Conservation (phyloP, 78 protist genomes). For the Chrysochromulina parva region DNA sequence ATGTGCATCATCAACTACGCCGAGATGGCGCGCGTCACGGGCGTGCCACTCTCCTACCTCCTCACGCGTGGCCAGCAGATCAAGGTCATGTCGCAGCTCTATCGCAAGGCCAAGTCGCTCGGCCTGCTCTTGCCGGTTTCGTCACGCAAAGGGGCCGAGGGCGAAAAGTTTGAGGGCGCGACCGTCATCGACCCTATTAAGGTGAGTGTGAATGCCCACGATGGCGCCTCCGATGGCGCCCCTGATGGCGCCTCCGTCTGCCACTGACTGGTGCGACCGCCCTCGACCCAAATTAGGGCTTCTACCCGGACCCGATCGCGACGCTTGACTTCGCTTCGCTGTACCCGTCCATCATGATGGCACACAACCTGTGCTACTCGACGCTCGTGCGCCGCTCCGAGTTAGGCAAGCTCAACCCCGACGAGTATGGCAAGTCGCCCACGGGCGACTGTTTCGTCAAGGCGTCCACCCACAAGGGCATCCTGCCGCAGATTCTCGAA, state of each 20-base stretch:
- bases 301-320: slow-evolving; percentile 83
- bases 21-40: slow-evolving; percentile 99
- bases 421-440: slow-evolving; percentile 53
- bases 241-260: too few species aligned
- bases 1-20: slow-evolving; percentile 92
- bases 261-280: too few species aligned
- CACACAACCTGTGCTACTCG: slow-evolving; percentile 98
- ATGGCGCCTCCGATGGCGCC: too few species aligned
- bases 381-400: slow-evolving; percentile 76
- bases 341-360: slow-evolving; percentile 99
- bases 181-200: slow-evolving; percentile 79
- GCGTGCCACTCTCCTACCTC: slow-evolving; percentile 92
- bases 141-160: neutral
- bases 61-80: slow-evolving; percentile 96
- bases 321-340: slow-evolving; percentile 98
- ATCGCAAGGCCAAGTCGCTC: slow-evolving; percentile 78
- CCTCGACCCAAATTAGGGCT: too few species aligned
- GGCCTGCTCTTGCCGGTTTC: slow-evolving; percentile 81
- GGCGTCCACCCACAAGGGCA: slow-evolving; percentile 77
- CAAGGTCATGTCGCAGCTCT: slow-evolving; percentile 97
- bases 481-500: slow-evolving; percentile 91
- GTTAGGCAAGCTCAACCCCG: neutral
- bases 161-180: slow-evolving; percentile 69
- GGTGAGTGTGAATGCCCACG: slow-evolving; percentile 77
- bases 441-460: slow-evolving; percentile 75